Base-by-base conservation (phyloP, 2,329 filamentous ascomycete species). In the Aureobasidium leucospermi region DNA sequence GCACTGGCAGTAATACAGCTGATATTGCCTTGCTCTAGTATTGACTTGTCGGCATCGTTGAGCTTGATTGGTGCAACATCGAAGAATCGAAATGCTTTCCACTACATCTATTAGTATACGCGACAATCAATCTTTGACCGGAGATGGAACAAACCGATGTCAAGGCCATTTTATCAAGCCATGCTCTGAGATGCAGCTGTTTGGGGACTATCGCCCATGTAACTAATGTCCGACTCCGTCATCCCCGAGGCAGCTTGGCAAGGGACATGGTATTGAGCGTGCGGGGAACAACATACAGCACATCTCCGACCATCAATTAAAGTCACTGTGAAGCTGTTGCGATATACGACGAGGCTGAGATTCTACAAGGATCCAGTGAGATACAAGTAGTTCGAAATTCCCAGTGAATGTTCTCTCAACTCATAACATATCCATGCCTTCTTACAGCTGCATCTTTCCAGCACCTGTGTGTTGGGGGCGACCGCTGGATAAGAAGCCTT, bases 21-120 rank as follows among this genome's bases (percentile, higher is more conserved):
- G 61, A 96, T 86, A 67, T 91, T 90, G 71, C 78, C 79, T 68
- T 73, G 72, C 78, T 92, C 87, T 77, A 95, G 88, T 70, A 91
- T 82, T 67, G 85, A 85, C 71, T 85, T 87, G 71, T 95, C 90
- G 69, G 87, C 87, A 73, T 95, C 88, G 67, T 81, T 83, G 68
- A 92, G 81, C 70, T 87, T 85, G 74, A 96, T 86, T 72, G 89
- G 87, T 72, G 85, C 85, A 74, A 96, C 90, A 76, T 96, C 90
- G 83, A 99, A 97, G 86, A 99, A 99, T 81, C 96, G 92, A 79
- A 99, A 99, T 67, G 88, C 87, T 88, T 96, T 96, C 93, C 94
- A 97, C 93, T 96, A 65, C 53, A 52, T 60, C 4, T 46, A 52
- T 62, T 52, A 63, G 31, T 28, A 55, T 6, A 1, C 36, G 13